Conservation (phyloP, 2,329 filamentous ascomycete genomes). For the Dissoconium aciculare region DNA sequence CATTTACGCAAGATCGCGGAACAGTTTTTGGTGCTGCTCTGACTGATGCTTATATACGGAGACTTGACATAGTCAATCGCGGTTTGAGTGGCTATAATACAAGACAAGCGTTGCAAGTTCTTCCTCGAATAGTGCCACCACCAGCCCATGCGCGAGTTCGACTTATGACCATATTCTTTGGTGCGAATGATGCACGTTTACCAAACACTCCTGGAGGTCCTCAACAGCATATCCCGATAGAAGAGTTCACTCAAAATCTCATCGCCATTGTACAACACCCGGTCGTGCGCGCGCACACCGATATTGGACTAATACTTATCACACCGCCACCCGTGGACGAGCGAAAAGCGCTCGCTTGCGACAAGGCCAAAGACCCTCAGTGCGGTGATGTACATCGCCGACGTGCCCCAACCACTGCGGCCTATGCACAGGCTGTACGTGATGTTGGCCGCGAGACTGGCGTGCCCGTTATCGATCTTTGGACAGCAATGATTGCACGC, state of each 20-base stretch:
- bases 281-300: conserved; percentile 50
- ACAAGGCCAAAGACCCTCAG: conserved; percentile 9
- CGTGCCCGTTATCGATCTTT: conserved; percentile 62
- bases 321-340: conserved; percentile 75
- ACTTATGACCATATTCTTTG: conserved; percentile 53
- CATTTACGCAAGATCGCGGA: conserved; percentile 43
- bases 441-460: conserved; percentile 42
- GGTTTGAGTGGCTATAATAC: conserved; percentile 80
- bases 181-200: conserved; percentile 77
- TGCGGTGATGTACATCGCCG: conserved; percentile 21
- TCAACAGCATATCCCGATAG: conserved; percentile 64
- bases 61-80: conserved; percentile 74
- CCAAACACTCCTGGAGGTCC: conserved; percentile 40
- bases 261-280: conserved; percentile 57
- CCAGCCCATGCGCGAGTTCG: conserved; percentile 46
- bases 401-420: conserved; percentile 47
- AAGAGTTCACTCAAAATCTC: conserved; percentile 60
- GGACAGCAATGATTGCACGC: conserved; percentile 58
- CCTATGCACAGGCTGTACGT: conserved; percentile 51
- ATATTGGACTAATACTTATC: conserved; percentile 55
- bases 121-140: conserved; percentile 58
- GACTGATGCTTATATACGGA: conserved; percentile 54
- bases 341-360: conserved; percentile 28
- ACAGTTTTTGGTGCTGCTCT: conserved; percentile 63
- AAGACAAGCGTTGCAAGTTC: conserved; percentile 51